These are phyloP conservation scores for Eustoma russellianum DNA, from an alignment of 257 asterid species.

Conservation along the genomic window DNA sequence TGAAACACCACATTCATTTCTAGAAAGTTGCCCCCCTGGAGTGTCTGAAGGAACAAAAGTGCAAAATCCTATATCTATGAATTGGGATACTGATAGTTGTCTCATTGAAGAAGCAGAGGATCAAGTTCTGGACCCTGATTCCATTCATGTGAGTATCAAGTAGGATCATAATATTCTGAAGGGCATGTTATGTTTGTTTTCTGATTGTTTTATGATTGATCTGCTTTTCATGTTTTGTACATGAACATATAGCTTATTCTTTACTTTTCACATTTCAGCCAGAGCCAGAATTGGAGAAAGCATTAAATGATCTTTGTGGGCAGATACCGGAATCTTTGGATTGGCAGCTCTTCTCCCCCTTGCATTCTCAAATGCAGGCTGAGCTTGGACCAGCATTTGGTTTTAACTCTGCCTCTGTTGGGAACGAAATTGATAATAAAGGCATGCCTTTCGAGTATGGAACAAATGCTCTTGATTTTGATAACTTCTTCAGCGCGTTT, in stretches of 20 bases:
- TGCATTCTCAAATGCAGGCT: slow-evolving; percentile 57
- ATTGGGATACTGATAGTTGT: slow-evolving; percentile 13
- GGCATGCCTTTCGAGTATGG: slow-evolving; percentile 40
- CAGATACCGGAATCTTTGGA: slow-evolving; percentile 28
- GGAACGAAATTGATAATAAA: slow-evolving; percentile 16
- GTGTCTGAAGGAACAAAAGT: slow-evolving; percentile 18
- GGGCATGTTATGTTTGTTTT: background rate
- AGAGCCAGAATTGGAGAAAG: slow-evolving; percentile 50
- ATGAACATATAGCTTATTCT: background rate
- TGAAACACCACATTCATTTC: slow-evolving; percentile 25
- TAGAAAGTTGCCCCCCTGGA: slow-evolving; percentile 18
- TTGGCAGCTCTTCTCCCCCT: slow-evolving; percentile 56
- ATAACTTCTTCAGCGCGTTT: slow-evolving; percentile 48
- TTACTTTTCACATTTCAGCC: slow-evolving; percentile 30
- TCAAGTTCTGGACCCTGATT: slow-evolving; percentile 20
- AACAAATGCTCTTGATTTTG: slow-evolving; percentile 40
- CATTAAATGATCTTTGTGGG: slow-evolving; percentile 31
- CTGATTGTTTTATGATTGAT: background rate
- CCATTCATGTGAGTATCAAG: slow-evolving; percentile 44
- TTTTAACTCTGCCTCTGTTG: slow-evolving; percentile 18
- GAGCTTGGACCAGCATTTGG: slow-evolving; percentile 48
- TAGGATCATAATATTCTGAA: background rate
- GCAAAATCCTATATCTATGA: slow-evolving; percentile 16
- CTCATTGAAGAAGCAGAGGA: slow-evolving; percentile 20
- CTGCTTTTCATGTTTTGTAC: too few species aligned